These are phyloP conservation scores for Trametes elegans DNA, from an alignment of 768 basidiomycete genomes.

Conservation along the genomic window DNA sequence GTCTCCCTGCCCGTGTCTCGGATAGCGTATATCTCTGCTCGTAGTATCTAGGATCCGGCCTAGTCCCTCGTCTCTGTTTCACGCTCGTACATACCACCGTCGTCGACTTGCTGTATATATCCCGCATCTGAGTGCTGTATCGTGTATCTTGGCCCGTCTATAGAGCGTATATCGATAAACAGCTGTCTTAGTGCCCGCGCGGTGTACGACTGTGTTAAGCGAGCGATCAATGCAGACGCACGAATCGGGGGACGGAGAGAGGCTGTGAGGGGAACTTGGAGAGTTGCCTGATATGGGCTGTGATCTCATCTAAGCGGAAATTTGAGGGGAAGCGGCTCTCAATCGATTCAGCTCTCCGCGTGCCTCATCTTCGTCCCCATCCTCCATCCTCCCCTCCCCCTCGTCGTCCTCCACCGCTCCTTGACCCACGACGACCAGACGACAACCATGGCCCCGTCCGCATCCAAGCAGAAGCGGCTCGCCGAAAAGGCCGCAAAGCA, in stretches of 20 bases:
- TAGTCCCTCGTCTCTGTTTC: background rate
- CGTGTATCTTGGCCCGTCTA: background rate
- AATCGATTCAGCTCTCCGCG: constrained; percentile 9
- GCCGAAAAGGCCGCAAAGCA: constrained; percentile 92
- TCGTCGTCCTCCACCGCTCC: background rate
- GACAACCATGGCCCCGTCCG: constrained; percentile 52
- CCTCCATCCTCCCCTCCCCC: background rate
- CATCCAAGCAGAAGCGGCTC: constrained; percentile 89
- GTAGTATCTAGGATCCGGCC: background rate
- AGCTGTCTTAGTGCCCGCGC: no score
- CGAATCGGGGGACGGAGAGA: background rate
- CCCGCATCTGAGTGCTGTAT: constrained; percentile 9
- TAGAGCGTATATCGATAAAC: no score
- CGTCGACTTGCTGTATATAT: constrained; percentile 10
- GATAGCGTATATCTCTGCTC: background rate
- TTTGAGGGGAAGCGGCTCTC: constrained; percentile 13
- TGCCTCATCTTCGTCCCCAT: background rate
- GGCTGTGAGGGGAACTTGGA: background rate
- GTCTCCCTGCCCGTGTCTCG: background rate
- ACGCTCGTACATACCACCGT: constrained; percentile 8
- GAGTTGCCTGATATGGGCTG: constrained; percentile 9
- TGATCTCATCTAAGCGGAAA: constrained; percentile 26
- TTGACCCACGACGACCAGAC: background rate
- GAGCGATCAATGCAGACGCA: no score
- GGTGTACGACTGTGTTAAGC: no score